These are phyloP conservation scores for Blastomyces gilchristii DNA, from an alignment of 2,329 filamentous ascomycete species.

Conservation along the genomic window DNA sequence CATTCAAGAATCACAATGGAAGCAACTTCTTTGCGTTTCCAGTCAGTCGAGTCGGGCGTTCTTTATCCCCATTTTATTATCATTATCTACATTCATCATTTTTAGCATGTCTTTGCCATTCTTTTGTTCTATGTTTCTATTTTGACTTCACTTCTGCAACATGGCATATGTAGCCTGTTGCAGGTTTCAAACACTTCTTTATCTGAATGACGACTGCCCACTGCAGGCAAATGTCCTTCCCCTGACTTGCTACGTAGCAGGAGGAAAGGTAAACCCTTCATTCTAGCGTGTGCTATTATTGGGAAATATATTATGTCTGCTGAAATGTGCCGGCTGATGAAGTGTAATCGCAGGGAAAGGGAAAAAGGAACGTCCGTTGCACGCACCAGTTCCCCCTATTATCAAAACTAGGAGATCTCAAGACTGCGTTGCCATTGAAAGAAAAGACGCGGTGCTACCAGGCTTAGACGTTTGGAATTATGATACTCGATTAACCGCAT, in stretches of 20 bases:
- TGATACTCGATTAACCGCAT: not conserved
- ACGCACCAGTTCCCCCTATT: not conserved
- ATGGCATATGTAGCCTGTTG: not conserved
- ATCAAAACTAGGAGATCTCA: not conserved
- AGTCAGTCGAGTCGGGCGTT: not conserved
- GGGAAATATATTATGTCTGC: not conserved
- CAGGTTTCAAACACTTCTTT: conserved; percentile 1
- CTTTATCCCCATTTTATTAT: not conserved
- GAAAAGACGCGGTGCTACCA: no score
- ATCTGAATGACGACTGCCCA: not conserved
- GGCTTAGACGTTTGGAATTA: not conserved
- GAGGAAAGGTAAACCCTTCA: not conserved
- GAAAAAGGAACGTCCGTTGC: not conserved
- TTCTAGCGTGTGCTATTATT: conserved; percentile 1
- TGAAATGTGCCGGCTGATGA: not conserved
- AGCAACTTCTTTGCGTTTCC: not conserved
- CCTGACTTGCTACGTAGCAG: not conserved
- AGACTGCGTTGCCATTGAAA: not conserved
- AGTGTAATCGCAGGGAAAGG: not conserved
- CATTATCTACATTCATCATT: not conserved
- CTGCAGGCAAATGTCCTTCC: not conserved
- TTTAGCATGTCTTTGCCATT: not conserved
- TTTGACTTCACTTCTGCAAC: conserved; percentile 5
- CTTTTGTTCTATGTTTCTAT: conserved; percentile 5
- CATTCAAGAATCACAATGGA: not conserved